phyloP scores from a whole-genome alignment of 331 rosid genomes.

The Pyracantha coccinea region DNA sequence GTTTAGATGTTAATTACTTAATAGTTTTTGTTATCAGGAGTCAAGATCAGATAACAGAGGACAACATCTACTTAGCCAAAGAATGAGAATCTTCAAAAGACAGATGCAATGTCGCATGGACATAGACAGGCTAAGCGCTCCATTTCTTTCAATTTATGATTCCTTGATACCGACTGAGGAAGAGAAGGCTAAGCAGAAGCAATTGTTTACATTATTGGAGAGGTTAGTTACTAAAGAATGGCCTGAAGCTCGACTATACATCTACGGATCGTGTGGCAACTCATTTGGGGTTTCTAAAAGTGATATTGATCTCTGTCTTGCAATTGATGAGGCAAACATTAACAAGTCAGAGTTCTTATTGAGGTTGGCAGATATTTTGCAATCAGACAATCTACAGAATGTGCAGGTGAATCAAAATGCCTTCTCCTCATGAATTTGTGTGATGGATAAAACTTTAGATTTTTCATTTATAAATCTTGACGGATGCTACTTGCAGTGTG shows the following conservation, averaged over 20 bases:
- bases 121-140: constrained; percentile 49
- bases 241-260: constrained; percentile 70
- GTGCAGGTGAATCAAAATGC: constrained; percentile 65
- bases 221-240: constrained; percentile 61
- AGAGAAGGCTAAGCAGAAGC: constrained; percentile 79
- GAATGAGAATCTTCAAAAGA: constrained; percentile 51
- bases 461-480: neutral
- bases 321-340: constrained; percentile 49
- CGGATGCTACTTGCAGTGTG: neutral
- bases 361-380: constrained; percentile 77
- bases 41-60: constrained; percentile 76
- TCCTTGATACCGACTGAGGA: constrained; percentile 80
- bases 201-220: constrained; percentile 56
- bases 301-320: constrained; percentile 93
- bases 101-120: constrained; percentile 60
- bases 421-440: neutral
- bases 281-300: constrained; percentile 90
- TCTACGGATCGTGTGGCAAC: constrained; percentile 95
- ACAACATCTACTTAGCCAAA: constrained; percentile 47
- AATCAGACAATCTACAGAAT: constrained; percentile 74
- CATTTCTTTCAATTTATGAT: constrained; percentile 57
- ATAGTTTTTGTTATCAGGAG: constrained; percentile 49
- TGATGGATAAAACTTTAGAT: neutral
- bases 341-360: constrained; percentile 70
- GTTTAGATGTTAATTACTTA: constrained; percentile 5